Evolutionary conservation across 2,329 filamentous ascomycete genomes (phyloP), one percentile per base, ranked within the genome.

Genomic region (Proliferodiscus dingleyae): DNA sequence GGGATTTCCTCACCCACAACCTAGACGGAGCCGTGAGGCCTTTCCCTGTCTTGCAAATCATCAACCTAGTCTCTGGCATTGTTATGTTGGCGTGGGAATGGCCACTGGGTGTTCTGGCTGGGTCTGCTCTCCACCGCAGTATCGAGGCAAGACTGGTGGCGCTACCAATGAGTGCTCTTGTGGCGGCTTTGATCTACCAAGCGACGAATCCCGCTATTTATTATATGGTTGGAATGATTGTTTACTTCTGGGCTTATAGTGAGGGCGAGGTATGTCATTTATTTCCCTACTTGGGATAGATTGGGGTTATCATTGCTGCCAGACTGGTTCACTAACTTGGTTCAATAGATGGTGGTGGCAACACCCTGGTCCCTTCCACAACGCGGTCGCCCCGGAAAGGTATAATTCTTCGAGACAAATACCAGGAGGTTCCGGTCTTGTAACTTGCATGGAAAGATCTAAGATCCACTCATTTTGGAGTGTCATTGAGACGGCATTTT

Each of bases 171-270:
- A 81, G 81, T 36, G 81, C 85, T 7, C 72, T 97, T 33, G 73
- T 83, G 16, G 81, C 87, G 5, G 74, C 84, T 22, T 73, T 98
- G 52, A 72, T 95, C 52, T 98, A 98, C 66, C 93, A 97, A 67
- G 87, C 82, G 47, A 95, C 90, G 22, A 95, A 98, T 64, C 77
- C 91, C 2, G 93, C 88, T 4, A 70, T 97, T 42, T 98, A 97
- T 70, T 96, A 97, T 65, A 65, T 94, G 21, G 78, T 96, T 51
- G 91, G 85, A 16, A 83, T 94, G 70, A 74, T 72, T 6, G 83
- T 93, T 11, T 98, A 97, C 68, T 95, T 97, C 61, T 96, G 90
- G 90, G 93, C 88, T 1, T 97, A 94, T 61, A 93, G 85, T 61
- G 91, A 98, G 68, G 93, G 93, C 68, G 93, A 98, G 83, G 90